Evolutionary conservation across 2,329 filamentous ascomycete species (phyloP), one percentile per base, ranked within the genome.

Genomic region (Botryotinia globosa): DNA sequence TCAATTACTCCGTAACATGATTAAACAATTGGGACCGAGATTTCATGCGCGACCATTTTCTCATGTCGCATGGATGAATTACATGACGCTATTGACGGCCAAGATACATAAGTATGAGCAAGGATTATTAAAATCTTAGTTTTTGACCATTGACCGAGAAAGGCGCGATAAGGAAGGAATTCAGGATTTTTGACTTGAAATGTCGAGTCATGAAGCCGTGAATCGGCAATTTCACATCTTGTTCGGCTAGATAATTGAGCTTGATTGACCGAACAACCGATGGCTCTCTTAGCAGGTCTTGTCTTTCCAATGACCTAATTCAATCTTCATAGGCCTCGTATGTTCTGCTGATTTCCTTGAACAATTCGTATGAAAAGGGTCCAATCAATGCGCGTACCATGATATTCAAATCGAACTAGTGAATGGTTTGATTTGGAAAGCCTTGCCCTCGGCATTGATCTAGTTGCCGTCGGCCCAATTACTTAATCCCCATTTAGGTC

Each of bases 341-440:
- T 67, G 18, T 42, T 67, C 34, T 67, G 16, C 45, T 67, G 16
- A 29, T 67, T 66, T 42, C 25, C 18, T 22, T 34, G 25, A 39
- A 29, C 45, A 39, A 29, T n/a, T 56, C 34, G 39, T 56, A 56
- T 56, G 10, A 67, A 67, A 10, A 56, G 12, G 34, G 25, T 20
- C 59, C 68, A 63, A 70, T 71, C 44, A 32, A 54, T 48, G n/a
- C 37, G 20, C 34, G 42, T 71, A 71, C 59, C 65, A 56, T 67
- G 34, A 67, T 56, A 42, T 56, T 67, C 48, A 56, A 56, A 42
- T 42, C 22, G 20, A 56, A 29, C 65, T 42, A 67, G 48, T 42
- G 65, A 25, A 10, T 56, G 48, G 44, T 67, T 54, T 56, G 34
- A 56, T 67, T 29, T 29, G 34, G 42, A 56, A 34, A 54, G 45